phyloP scores from a whole-genome alignment of 2,329 filamentous ascomycete species.

The Coniochaeta sp. region DNA sequence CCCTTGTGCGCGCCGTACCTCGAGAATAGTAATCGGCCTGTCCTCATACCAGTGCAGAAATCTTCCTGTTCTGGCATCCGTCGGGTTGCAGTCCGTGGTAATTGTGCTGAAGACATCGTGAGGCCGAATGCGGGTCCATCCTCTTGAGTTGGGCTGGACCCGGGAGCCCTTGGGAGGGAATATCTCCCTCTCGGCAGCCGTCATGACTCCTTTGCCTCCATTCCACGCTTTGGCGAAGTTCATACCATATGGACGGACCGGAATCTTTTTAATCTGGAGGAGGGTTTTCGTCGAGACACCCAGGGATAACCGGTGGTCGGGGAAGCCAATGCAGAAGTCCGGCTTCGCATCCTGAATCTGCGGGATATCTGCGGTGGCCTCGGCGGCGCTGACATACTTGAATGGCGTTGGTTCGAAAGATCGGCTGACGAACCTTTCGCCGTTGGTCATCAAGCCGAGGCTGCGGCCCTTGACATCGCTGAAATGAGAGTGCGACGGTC shows the following conservation, averaged over 20 bases:
- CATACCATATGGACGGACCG: constrained; percentile 48
- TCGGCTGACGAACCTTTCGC: constrained; percentile 50
- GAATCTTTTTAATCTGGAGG: constrained; percentile 48
- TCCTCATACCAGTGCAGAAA: constrained; percentile 60
- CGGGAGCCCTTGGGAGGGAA: constrained; percentile 25
- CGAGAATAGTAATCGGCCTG: constrained; percentile 56
- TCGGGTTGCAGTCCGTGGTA: constrained; percentile 41
- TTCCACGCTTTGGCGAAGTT: constrained; percentile 40
- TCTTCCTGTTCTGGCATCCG: constrained; percentile 48
- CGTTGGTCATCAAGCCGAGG: constrained; percentile 54
- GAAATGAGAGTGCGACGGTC: constrained; percentile 57
- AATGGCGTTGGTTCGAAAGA: constrained; percentile 51
- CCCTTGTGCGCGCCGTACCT: constrained; percentile 62
- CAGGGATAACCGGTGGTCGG: constrained; percentile 56
- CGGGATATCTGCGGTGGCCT: constrained; percentile 55
- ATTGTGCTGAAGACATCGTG: constrained; percentile 53
- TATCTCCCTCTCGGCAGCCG: constrained; percentile 25
- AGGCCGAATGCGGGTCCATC: constrained; percentile 35
- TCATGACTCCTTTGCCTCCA: constrained; percentile 28
- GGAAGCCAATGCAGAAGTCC: constrained; percentile 54
- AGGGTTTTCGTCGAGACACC: constrained; percentile 31
- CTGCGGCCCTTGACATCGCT: constrained; percentile 16
- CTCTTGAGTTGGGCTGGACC: constrained; percentile 10
- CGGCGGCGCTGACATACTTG: constrained; percentile 40
- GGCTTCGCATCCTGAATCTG: constrained; percentile 52